These are phyloP conservation scores for Diaporthe ampelina DNA, from an alignment of 2,329 filamentous ascomycete species.

Conservation along the genomic window DNA sequence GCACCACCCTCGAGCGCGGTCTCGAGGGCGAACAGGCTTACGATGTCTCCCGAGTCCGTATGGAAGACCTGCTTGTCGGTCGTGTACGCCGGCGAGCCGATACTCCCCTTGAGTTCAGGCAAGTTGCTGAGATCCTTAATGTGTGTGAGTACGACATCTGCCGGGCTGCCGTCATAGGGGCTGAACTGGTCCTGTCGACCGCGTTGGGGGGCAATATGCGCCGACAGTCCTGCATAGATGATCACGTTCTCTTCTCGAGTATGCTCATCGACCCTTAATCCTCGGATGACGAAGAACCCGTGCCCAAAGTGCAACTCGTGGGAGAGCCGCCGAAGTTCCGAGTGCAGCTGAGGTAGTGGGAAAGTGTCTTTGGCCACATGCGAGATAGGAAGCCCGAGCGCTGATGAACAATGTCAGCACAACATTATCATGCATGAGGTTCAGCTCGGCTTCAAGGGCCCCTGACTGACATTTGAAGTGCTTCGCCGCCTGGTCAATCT, in stretches of 20 bases:
- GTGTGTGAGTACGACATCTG: constrained; percentile 69
- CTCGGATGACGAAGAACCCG: constrained; percentile 73
- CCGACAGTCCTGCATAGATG: constrained; percentile 71
- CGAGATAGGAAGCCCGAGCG: constrained; percentile 54
- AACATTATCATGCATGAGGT: not conserved
- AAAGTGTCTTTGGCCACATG: constrained; percentile 66
- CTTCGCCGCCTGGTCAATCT: constrained; percentile 59
- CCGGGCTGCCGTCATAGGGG: constrained; percentile 57
- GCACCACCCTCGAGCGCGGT: constrained; percentile 68
- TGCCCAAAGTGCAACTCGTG: constrained; percentile 68
- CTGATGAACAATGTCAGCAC: constrained; percentile 44
- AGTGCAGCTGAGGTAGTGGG: constrained; percentile 65
- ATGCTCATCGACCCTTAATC: constrained; percentile 66
- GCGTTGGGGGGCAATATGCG: constrained; percentile 68
- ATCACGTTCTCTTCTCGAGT: constrained; percentile 69
- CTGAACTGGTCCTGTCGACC: constrained; percentile 64
- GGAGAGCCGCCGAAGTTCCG: constrained; percentile 64
- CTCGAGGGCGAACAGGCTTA: constrained; percentile 69
- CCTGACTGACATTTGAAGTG: constrained; percentile 57
- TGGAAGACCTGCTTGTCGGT: constrained; percentile 74
- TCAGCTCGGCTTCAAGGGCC: not conserved
- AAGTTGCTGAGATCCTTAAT: constrained; percentile 71
- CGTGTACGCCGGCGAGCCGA: constrained; percentile 72
- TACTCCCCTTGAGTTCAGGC: constrained; percentile 53
- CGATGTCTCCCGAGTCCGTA: constrained; percentile 71